Base-by-base conservation (phyloP, 139 green algal genomes). In the Asterochloris erici region DNA sequence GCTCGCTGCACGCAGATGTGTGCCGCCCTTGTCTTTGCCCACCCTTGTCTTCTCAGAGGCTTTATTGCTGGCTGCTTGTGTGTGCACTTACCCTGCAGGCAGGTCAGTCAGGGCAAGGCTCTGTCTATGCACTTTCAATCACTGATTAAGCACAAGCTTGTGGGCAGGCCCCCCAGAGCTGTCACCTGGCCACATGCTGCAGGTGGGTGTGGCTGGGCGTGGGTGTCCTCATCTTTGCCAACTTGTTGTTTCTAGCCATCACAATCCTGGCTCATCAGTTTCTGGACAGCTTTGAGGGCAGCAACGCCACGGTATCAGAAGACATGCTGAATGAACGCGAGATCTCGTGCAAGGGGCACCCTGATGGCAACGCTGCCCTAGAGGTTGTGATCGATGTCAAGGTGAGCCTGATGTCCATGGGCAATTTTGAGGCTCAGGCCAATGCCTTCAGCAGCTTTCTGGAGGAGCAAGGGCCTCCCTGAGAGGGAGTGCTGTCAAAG, bases 121-220 rank as follows among this genome's bases (percentile, higher is more conserved):
- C 66, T 26, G 66, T 21, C 9, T 6, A 71, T 23, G 19, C 66
- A 71, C 21, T 9, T 12, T 9, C 66, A 71, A 9, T 71, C 66
- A 26, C 2, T 21, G 19, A n/a, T n/a, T n/a, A n/a, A n/a, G n/a
- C n/a, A n/a, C n/a, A n/a, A n/a, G n/a, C 19, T 24, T 2, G 19
- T 2, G 6, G 66, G 17, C 9, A 2, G 1, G 21, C 19, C 17
- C 9, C 6, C 17, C 21, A 71, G 19, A 71, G 66, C 66, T 71
- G 66, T 71, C 9, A 71, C 17, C 19, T 47, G 12, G 62, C 27
- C 60, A 63, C 29, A 21, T 63, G 15, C 74, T 28, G 12, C 60
- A 80, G 77, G 77, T 81, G 77, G 77, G 63, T 62, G 4, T 81
- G 82, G 78, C 38, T 83, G 63, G 63, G 62, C 12, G 78, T 86